A percentile compares a stretch with the other conserved stretches of the same genome.
phyloP scores from a whole-genome alignment of 441 rosid genomes.

The Aleurites moluccanus region DNA sequence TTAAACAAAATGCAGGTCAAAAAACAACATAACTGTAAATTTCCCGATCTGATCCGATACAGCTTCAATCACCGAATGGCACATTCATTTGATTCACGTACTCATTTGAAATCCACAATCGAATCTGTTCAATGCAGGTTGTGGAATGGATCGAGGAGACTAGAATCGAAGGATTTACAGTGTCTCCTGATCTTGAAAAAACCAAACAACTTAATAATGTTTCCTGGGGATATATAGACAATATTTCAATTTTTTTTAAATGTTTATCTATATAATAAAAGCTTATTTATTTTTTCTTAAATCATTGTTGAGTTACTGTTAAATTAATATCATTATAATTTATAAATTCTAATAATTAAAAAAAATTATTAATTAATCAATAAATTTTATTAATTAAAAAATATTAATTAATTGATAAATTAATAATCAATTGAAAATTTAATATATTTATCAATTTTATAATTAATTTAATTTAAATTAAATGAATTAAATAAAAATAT shows the following conservation, averaged over 20 bases:
- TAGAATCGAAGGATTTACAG: constrained; percentile 10
- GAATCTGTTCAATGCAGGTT: constrained; percentile 8
- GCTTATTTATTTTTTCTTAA: no score
- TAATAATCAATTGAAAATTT: no score
- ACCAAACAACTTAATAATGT: not conserved
- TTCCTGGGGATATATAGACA: not conserved
- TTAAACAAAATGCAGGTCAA: not conserved
- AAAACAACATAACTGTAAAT: not conserved
- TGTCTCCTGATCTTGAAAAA: not conserved
- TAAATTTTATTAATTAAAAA: no score
- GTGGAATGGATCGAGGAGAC: not conserved
- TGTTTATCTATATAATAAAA: no score
- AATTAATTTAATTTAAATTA: no score
- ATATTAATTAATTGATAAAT: no score
- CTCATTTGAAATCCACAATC: not conserved
- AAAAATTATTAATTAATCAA: no score
- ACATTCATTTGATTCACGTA: not conserved
- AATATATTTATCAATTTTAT: no score
- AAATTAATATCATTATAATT: no score
- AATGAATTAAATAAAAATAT: no score
- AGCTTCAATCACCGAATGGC: not conserved
- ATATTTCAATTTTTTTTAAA: not conserved
- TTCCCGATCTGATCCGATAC: not conserved
- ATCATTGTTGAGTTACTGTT: no score
- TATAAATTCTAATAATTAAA: no score